phyloP scores from a whole-genome alignment of 1,139 yeast genomes.

The Geotrichum histeridarum region DNA sequence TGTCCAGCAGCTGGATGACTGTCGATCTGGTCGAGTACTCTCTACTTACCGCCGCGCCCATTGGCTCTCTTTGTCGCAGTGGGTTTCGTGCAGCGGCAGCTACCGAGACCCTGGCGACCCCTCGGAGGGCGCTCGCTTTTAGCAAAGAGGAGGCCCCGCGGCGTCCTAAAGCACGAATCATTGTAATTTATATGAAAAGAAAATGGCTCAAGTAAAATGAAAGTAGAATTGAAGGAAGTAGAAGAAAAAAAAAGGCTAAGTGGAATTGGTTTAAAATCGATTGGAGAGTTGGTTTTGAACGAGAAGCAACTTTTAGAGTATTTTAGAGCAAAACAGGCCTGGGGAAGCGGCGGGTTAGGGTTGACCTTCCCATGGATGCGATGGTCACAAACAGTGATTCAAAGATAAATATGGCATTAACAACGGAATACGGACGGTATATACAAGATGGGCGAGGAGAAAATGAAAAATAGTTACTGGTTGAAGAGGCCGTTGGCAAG shows the following conservation, averaged over 20 bases:
- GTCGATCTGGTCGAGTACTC: slow-evolving; percentile 76
- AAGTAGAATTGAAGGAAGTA: background rate
- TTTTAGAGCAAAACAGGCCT: background rate
- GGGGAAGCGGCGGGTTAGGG: background rate
- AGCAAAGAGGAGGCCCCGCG: slow-evolving; percentile 5
- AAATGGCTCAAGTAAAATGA: background rate
- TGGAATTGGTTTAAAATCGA: too few relatives aligned
- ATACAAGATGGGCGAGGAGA: background rate
- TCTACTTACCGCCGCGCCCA: slow-evolving; percentile 19
- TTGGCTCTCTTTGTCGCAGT: background rate
- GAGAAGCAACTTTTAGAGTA: too few relatives aligned
- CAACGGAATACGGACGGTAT: background rate
- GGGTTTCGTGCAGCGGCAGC: background rate
- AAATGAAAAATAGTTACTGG: background rate
- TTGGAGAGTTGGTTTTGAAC: background rate
- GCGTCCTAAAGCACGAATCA: slow-evolving; percentile 9
- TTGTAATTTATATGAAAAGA: background rate
- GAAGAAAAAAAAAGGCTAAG: background rate
- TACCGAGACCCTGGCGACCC: background rate
- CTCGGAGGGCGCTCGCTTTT: background rate
- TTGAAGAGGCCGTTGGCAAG: slow-evolving; percentile 1
- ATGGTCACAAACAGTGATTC: background rate
- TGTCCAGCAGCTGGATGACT: slow-evolving; percentile 86
- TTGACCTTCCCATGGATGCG: too few relatives aligned
- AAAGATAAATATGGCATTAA: background rate